Evolutionary conservation across 2,329 filamentous ascomycete genomes (phyloP).

Genomic region (Chrysosporium keratinophilum): DNA sequence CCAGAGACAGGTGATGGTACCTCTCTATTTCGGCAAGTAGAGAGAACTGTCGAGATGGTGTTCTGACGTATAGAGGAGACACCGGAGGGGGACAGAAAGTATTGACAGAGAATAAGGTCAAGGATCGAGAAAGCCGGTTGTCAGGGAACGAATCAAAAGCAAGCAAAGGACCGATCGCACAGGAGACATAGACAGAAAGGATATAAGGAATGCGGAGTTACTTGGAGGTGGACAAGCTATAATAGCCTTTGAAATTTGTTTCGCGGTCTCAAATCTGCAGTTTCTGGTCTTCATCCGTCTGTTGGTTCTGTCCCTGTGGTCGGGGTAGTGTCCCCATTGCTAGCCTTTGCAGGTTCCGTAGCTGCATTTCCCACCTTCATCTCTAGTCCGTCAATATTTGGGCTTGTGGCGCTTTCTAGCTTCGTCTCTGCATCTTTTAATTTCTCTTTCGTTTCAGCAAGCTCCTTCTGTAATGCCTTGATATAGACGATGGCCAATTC

Average conservation of each 20-base stretch:
- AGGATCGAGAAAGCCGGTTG: too few relatives aligned
- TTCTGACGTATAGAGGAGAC: too few relatives aligned
- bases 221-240: neutral
- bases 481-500: slow-evolving; percentile 95
- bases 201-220: neutral
- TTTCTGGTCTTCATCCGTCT: neutral
- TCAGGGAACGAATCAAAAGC: too few relatives aligned
- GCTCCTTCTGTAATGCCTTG: slow-evolving; percentile 66
- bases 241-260: too few relatives aligned
- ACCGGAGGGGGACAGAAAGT: too few relatives aligned
- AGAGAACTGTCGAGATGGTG: too few relatives aligned
- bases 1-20: too few relatives aligned
- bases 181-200: too few relatives aligned
- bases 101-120: too few relatives aligned
- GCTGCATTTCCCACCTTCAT: neutral
- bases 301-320: neutral
- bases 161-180: too few relatives aligned
- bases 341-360: neutral
- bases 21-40: too few relatives aligned
- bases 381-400: neutral
- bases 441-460: slow-evolving; percentile 53
- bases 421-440: slow-evolving; percentile 57
- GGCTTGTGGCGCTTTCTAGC: slow-evolving; percentile 7
- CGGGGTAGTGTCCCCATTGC: neutral
- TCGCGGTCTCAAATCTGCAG: too few relatives aligned